Base-by-base conservation (phyloP, 306 rosid species). In the Nissolia schottii region DNA sequence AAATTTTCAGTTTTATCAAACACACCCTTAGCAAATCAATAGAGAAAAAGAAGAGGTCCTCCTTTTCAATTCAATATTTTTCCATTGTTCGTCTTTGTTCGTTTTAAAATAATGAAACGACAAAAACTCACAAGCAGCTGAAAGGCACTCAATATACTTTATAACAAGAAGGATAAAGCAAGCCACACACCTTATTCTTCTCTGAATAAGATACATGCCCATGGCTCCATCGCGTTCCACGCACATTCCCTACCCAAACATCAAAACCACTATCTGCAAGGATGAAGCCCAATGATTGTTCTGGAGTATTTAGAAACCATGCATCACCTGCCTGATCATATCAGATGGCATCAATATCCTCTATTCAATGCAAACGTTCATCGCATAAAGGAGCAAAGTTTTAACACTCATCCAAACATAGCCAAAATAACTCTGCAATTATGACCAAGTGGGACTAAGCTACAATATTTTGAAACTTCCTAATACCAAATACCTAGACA, bases 231-330 rank as follows among this genome's bases (percentile, higher is more conserved):
- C 87, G 90, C 27, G 98, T 94, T 71, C 97, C 98, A 34, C 98
- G 96, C 71, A 83, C 96, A 66, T 87, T 94, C 78, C 96, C 98
- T 15, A 89, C 92, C 98, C 98, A 94, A 53, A 94, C 97, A 85
- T 89, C 98, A 27, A 91, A 94, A 43, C 92, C 96, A n/a, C 68
- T 79, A 86, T 89, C 97, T n/a, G 97, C 96, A 57, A 94, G 97
- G 82, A 89, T 78, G 85, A 85, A 94, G 65, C 98, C 98, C 74
- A 94, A 62, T 40, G 97, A 94, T 71, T 94, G 92, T 37, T 83
- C 82, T 0, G 90, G 89, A 57, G 80, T 77, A 79, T 94, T 87
- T 43, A 94, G 87, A 80, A 94, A 94, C 97, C 98, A 94, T 19
- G 79, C 89, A 82, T 94, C 98, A 57, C 98, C 98, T 45, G 79